phyloP scores from a whole-genome alignment of 495 filamentous ascomycete genomes.

The Delitschia confertaspora region DNA sequence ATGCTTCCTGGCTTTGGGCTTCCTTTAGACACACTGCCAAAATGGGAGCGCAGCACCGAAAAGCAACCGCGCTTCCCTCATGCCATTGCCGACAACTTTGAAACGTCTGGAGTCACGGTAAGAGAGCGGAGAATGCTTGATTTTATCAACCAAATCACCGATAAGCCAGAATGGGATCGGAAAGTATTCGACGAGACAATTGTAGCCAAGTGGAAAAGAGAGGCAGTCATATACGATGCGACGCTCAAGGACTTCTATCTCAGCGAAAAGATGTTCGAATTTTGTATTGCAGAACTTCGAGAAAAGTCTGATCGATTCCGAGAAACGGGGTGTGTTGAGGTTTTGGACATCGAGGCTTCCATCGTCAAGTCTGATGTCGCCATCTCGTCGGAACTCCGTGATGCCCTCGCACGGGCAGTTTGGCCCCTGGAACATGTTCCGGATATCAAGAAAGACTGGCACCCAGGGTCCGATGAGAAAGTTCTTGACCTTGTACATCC shows the following conservation, averaged over 20 bases:
- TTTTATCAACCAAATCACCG: constrained; percentile 33
- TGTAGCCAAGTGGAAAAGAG: constrained; percentile 19
- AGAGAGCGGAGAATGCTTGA: constrained; percentile 35
- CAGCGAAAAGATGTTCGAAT: constrained; percentile 15
- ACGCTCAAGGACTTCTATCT: constrained; percentile 1
- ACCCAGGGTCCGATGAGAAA: constrained; percentile 44
- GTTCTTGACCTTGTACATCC: constrained; percentile 57
- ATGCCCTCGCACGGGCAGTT: constrained; percentile 16
- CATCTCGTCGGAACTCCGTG: constrained; percentile 6
- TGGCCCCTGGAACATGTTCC: constrained; percentile 17
- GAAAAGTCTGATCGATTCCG: constrained; percentile 4
- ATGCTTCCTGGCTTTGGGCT: constrained; percentile 39
- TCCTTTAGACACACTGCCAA: constrained; percentile 35
- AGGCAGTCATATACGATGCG: constrained; percentile 7
- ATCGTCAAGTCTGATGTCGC: constrained; percentile 28
- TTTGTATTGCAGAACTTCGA: constrained; percentile 5
- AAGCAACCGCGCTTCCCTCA: constrained; percentile 27
- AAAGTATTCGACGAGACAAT: constrained; percentile 31
- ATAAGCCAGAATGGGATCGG: constrained; percentile 31
- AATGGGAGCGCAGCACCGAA: constrained; percentile 11
- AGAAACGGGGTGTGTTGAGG: constrained; percentile 8
- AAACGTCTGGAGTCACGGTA: constrained; percentile 28
- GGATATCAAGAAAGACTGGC: constrained; percentile 45
- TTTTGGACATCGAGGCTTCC: constrained; percentile 15
- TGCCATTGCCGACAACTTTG: constrained; percentile 21